Percentiles rank a stretch among this genome's conserved stretches.
Evolutionary conservation across 2,329 filamentous ascomycete genomes (phyloP).

Genomic region (Talaromyces verruculosus): DNA sequence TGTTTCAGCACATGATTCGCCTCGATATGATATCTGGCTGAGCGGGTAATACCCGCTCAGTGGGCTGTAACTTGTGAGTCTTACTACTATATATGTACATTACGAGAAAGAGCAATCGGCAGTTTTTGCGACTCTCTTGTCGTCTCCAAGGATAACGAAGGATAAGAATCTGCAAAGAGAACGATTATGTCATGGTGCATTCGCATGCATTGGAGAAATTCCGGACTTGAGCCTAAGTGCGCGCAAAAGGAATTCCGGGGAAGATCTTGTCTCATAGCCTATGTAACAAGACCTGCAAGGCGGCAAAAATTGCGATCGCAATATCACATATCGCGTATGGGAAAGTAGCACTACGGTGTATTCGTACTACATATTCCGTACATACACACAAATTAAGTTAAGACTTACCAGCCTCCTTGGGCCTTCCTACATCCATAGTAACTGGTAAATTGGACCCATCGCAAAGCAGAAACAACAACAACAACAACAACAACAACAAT

Average conservation of each 20-base stretch:
- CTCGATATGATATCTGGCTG: not conserved
- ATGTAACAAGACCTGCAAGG: not conserved
- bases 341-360: not conserved
- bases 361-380: not conserved
- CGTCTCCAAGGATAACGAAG: not conserved
- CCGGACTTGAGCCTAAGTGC: not conserved
- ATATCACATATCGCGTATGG: not conserved
- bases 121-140: not conserved
- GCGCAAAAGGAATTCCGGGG: not conserved
- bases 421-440: not conserved
- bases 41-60: not conserved
- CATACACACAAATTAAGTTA: not conserved
- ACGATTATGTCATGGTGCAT: slow-evolving; percentile 6
- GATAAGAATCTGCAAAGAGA: not conserved
- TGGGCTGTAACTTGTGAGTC: no score
- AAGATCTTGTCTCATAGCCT: not conserved
- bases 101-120: no score
- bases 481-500: not conserved
- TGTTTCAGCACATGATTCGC: not conserved
- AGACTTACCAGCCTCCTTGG: not conserved
- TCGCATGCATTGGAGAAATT: slow-evolving; percentile 1
- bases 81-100: no score
- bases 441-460: not conserved
- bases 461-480: not conserved
- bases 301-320: not conserved